These are phyloP conservation scores for Massariosphaeria phaeospora DNA, from an alignment of 495 filamentous ascomycete genomes.

Conservation along the genomic window DNA sequence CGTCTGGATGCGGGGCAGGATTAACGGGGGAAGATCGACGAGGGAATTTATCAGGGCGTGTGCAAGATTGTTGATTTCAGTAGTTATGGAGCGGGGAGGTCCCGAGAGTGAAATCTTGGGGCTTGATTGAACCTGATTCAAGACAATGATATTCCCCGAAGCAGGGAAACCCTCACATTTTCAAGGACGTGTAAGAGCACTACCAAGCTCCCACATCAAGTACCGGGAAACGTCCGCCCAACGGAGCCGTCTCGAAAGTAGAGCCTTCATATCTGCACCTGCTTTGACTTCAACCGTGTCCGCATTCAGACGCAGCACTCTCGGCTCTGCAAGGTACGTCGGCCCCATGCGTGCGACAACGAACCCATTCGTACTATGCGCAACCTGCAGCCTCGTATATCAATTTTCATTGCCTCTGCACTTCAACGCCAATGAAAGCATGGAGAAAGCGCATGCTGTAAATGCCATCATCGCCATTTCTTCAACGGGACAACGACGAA, in stretches of 20 bases:
- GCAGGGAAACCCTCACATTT: no score
- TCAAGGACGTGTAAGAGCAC: no score
- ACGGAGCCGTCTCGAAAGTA: not conserved
- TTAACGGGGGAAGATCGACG: no score
- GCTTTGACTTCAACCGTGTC: not conserved
- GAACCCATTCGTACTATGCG: not conserved
- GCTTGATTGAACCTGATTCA: no score
- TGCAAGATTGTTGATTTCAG: no score
- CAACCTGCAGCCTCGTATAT: conserved; percentile 16
- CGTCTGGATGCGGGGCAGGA: no score
- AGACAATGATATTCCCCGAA: no score
- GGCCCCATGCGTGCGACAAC: not conserved
- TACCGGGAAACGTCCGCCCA: not conserved
- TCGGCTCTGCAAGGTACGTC: not conserved
- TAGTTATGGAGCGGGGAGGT: no score
- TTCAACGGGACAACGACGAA: not conserved
- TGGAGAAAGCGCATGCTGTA: conserved; percentile 7
- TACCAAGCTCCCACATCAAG: not conserved
- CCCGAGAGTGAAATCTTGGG: no score
- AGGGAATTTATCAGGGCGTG: no score
- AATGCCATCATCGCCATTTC: not conserved
- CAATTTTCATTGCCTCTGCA: not conserved
- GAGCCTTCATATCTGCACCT: not conserved
- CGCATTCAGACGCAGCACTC: not conserved
- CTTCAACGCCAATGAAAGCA: conserved; percentile 11